Evolutionary conservation across 129 eudicot genomes (phyloP).

Genomic region (Rutidosis leptorrhynchoides): DNA sequence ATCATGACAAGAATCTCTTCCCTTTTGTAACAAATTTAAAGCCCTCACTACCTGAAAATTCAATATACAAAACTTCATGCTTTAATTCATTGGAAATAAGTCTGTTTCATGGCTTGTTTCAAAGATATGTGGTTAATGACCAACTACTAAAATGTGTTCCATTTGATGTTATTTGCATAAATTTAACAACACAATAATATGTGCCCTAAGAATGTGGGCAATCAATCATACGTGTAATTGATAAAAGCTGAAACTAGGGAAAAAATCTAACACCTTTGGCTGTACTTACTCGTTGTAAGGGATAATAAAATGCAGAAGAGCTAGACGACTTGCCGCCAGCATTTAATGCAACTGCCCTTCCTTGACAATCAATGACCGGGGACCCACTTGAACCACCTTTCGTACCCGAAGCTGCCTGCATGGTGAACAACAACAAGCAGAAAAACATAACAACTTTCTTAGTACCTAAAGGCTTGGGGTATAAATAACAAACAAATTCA

Average conservation of each 20-base stretch:
- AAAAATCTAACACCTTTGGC: too few species aligned
- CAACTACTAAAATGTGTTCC: too few species aligned
- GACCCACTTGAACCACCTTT: conserved; percentile 99
- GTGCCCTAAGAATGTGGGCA: too few species aligned
- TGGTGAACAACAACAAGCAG: not conserved
- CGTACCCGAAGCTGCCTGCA: conserved; percentile 97
- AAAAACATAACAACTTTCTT: not conserved
- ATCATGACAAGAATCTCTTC: conserved; percentile 58
- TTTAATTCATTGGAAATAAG: too few species aligned
- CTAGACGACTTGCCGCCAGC: conserved; percentile 98
- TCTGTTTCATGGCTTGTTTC: too few species aligned
- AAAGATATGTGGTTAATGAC: too few species aligned
- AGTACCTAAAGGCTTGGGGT: conserved; percentile 11
- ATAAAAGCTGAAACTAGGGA: too few species aligned
- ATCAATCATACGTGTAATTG: too few species aligned
- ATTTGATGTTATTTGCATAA: too few species aligned
- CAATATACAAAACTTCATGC: too few species aligned
- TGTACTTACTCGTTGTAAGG: conserved; percentile 90
- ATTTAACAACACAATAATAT: too few species aligned
- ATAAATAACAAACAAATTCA: conserved; percentile 11
- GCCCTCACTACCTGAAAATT: conserved; percentile 99
- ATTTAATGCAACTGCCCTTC: conserved; percentile 94
- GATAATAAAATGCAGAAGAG: conserved; percentile 94
- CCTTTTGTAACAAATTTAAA: conserved; percentile 60
- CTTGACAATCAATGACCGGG: conserved; percentile 95